phyloP scores from a whole-genome alignment of 2,329 filamentous ascomycete species.

The Aspergillus sp. region DNA sequence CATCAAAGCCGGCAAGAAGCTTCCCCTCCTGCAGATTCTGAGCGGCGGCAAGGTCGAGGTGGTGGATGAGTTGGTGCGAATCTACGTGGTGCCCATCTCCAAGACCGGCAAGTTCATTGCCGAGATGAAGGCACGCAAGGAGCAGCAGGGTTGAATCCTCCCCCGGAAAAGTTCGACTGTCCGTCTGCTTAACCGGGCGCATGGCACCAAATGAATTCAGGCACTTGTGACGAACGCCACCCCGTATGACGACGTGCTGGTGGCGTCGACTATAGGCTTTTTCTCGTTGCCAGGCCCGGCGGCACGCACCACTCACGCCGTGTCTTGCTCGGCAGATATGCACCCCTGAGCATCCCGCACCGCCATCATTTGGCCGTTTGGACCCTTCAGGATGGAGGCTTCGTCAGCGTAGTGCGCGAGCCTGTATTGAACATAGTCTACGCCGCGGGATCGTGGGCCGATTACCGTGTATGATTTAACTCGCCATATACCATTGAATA shows the following conservation, averaged over 20 bases:
- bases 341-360: background rate
- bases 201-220: background rate
- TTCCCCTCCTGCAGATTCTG: conserved; percentile 72
- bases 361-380: background rate
- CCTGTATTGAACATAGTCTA: background rate
- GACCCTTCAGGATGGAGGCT: background rate
- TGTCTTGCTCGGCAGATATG: background rate
- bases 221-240: conserved; percentile 1
- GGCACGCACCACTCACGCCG: background rate
- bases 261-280: background rate
- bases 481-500: no score
- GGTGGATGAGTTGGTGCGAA: conserved; percentile 77
- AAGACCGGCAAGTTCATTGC: conserved; percentile 74
- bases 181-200: background rate
- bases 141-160: conserved; percentile 19
- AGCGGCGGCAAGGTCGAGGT: conserved; percentile 77
- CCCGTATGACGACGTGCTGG: background rate
- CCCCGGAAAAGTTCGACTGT: background rate
- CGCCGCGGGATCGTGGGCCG: background rate
- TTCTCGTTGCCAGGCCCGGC: background rate
- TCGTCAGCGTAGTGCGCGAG: background rate
- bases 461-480: background rate
- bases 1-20: conserved; percentile 86
- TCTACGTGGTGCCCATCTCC: conserved; percentile 75
- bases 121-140: conserved; percentile 76